Evolutionary conservation across 2,329 filamentous ascomycete species (phyloP), one percentile per base, ranked within the genome.

Genomic region (Trichoderma simmonsii): DNA sequence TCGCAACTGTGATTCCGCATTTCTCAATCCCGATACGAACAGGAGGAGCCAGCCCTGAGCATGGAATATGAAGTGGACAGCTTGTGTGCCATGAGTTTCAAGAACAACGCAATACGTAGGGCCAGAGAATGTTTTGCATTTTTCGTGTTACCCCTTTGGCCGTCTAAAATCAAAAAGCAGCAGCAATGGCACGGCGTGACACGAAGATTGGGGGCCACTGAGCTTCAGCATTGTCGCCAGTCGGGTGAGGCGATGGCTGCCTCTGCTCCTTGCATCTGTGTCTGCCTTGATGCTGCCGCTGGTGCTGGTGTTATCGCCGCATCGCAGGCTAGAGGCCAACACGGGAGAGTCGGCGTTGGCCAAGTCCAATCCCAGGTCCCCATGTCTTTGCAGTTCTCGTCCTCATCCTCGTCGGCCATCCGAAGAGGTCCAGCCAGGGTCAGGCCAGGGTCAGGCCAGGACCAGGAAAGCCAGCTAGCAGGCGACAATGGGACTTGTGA

Each of bases 71-170:
- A 57, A 61, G 56, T 18, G 56, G 18, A 63, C 63, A 62, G 32
- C 54, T 57, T 32, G 14, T 62, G 67, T 63, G 54, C 51, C 34
- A 39, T 71, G 56, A 48, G 61, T 57, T 28, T 39, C 61, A 67
- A 56, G 15, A 43, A 59, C 56, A 64, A 39, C 24, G 54, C 61
- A 56, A 54, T 26, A 68, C 43, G 51, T 64, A 73, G 57, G 26
- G 62, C 34, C 36, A 39, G 71, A 39, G 63, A 39, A 73, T 69
- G 72, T 65, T 71, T 72, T 73, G 72, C 72, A 71, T 72, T 67
- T n/a, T 67, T 71, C 26, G 68, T 60, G 54, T 32, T 51, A 63
- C 57, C 43, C 59, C 34, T 71, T 57, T 62, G 39, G 60, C 26
- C 34, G 56, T 72, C 65, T 24, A 67, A 67, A 71, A 62, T 51